Conservation (phyloP, 2,329 filamentous ascomycete genomes). For the Teratosphaeria pseudoeucalypti region DNA sequence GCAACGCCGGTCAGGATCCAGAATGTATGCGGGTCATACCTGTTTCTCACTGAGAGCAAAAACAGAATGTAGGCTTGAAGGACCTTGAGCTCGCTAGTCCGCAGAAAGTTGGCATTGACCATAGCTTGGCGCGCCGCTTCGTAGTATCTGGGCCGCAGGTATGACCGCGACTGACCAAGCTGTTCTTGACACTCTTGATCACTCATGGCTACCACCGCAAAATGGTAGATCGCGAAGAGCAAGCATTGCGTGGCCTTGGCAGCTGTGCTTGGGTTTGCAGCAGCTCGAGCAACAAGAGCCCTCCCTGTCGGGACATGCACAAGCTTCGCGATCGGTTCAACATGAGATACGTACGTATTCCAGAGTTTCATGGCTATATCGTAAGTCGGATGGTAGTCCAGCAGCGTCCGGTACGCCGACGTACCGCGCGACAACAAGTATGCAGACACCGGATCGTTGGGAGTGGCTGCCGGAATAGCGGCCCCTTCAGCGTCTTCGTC, state of each 20-base stretch:
- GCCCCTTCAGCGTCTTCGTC: slow-evolving; percentile 20
- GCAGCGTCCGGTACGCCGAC: slow-evolving; percentile 8
- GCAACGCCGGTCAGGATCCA: slow-evolving; percentile 56
- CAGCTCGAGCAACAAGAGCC: slow-evolving; percentile 41
- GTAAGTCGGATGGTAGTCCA: slow-evolving; percentile 44
- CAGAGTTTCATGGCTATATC: slow-evolving; percentile 40
- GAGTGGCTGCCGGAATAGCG: not conserved
- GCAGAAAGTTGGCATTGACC: slow-evolving; percentile 56
- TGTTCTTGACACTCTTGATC: slow-evolving; percentile 35
- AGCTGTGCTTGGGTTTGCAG: slow-evolving; percentile 40
- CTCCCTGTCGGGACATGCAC: slow-evolving; percentile 50
- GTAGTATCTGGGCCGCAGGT: slow-evolving; percentile 25
- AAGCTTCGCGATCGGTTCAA: slow-evolving; percentile 62
- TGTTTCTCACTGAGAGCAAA: slow-evolving; percentile 33
- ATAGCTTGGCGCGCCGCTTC: slow-evolving; percentile 53
- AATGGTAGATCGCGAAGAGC: slow-evolving; percentile 52
- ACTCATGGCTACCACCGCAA: slow-evolving; percentile 41
- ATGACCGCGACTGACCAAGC: slow-evolving; percentile 45
- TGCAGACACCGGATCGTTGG: slow-evolving; percentile 18
- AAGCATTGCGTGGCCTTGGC: slow-evolving; percentile 49
- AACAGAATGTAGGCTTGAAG: slow-evolving; percentile 60
- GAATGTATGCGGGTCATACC: slow-evolving; percentile 42
- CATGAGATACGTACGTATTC: slow-evolving; percentile 58
- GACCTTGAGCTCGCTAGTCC: slow-evolving; percentile 52
- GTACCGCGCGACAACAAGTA: slow-evolving; percentile 11